These are phyloP conservation scores for Teunomyces stri DNA, from an alignment of 805 yeast species.

Conservation along the genomic window DNA sequence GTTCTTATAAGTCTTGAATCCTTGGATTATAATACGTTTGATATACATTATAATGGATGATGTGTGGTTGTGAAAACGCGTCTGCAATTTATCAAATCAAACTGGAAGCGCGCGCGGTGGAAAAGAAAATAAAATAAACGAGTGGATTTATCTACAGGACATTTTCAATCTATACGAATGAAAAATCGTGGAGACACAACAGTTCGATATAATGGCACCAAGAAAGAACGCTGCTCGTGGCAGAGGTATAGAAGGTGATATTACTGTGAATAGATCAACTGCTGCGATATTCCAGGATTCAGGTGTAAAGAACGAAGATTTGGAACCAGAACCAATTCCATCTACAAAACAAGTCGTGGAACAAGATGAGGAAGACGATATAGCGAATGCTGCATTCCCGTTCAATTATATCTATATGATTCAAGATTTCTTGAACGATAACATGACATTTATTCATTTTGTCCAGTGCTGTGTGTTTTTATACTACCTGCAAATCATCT, in stretches of 20 bases:
- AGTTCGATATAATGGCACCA: conserved; percentile 9
- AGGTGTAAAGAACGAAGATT: not conserved
- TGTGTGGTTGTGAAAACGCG: not conserved
- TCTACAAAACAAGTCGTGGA: not conserved
- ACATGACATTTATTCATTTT: conserved; percentile 27
- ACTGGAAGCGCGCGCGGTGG: not conserved
- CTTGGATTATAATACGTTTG: conserved; percentile 71
- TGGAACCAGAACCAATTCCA: not conserved
- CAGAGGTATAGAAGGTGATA: conserved; percentile 1
- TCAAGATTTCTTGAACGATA: conserved; percentile 40
- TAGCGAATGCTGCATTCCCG: conserved; percentile 7
- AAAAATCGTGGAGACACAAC: conserved; percentile 1
- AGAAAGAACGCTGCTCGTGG: conserved; percentile 9
- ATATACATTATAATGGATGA: conserved; percentile 29
- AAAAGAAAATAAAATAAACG: not conserved
- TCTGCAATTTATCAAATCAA: not conserved
- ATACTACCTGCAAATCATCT: conserved; percentile 31
- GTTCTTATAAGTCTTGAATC: conserved; percentile 89
- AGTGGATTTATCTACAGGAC: not conserved
- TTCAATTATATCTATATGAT: conserved; percentile 19
- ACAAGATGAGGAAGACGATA: conserved; percentile 10
- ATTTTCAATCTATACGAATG: not conserved
- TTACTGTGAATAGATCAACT: not conserved
- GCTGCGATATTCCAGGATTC: conserved; percentile 2
- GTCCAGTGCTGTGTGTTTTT: conserved; percentile 30